These are phyloP conservation scores for Trebouxia gelatinosa DNA, from an alignment of 163 green algal species.

Conservation along the genomic window DNA sequence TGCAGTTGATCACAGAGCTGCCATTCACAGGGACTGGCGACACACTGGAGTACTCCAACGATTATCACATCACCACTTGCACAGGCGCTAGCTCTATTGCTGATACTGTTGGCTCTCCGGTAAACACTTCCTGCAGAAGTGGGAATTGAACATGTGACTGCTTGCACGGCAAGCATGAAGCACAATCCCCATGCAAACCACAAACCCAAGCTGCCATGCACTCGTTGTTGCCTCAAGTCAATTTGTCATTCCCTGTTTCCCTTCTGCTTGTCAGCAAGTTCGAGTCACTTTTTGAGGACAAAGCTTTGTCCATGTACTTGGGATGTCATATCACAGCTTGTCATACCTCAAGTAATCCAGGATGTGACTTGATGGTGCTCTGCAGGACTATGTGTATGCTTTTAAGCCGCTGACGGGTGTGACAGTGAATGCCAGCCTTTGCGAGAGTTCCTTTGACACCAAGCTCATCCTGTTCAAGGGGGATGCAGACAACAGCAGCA, in stretches of 20 bases:
- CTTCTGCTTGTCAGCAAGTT: too few relatives aligned
- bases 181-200: background rate
- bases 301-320: too few relatives aligned
- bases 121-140: background rate
- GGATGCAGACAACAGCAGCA: background rate
- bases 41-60: slow-evolving; percentile 8
- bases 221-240: background rate
- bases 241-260: too few relatives aligned
- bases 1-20: slow-evolving; percentile 31
- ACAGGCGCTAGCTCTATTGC: background rate
- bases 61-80: slow-evolving; percentile 29
- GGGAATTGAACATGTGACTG: background rate
- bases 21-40: slow-evolving; percentile 24
- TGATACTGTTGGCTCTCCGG: slow-evolving; percentile 2
- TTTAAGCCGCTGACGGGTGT: slow-evolving; percentile 31
- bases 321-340: too few relatives aligned
- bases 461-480: slow-evolving; percentile 36
- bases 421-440: slow-evolving; percentile 41
- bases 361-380: too few relatives aligned
- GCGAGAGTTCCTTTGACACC: slow-evolving; percentile 43
- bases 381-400: slow-evolving; percentile 48
- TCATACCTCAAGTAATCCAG: too few relatives aligned
- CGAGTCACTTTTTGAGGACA: too few relatives aligned
- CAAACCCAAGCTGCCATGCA: background rate
- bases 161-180: background rate